phyloP scores from a whole-genome alignment of 192 early-diverging fungal species.

The Lobosporangium transversale region DNA sequence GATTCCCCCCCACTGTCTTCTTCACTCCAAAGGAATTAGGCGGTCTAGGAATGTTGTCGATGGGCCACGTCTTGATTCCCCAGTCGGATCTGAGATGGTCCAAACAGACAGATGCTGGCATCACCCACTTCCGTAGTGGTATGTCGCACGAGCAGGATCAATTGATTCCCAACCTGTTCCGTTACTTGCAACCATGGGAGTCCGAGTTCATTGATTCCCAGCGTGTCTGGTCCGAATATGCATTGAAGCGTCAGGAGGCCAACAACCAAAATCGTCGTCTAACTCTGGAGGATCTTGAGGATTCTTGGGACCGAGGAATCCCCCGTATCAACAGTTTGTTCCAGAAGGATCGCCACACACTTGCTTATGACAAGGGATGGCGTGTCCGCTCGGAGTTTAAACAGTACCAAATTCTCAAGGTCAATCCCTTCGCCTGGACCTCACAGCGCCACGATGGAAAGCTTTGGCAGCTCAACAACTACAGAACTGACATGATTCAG shows the following conservation, averaged over 20 bases:
- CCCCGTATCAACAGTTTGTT: conserved; percentile 99
- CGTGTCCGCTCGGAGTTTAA: conserved; percentile 96
- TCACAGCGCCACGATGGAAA: conserved; percentile 85
- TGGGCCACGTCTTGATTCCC: conserved; percentile 99
- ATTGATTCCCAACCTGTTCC: conserved; percentile 96
- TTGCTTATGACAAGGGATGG: conserved; percentile 99
- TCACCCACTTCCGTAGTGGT: conserved; percentile 97
- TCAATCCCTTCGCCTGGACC: conserved; percentile 98
- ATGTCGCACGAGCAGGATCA: conserved; percentile 98
- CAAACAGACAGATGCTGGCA: conserved; percentile 95
- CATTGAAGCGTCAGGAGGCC: conserved; percentile 96
- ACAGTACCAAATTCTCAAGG: conserved; percentile 95
- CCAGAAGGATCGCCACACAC: conserved; percentile 97
- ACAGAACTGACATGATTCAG: conserved; percentile 99
- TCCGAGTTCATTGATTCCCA: conserved; percentile 99
- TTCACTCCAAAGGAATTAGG: conserved; percentile 93
- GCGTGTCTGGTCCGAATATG: conserved; percentile 99
- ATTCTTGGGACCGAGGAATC: conserved; percentile 98
- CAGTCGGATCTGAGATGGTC: conserved; percentile 97
- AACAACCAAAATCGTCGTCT: conserved; percentile 96
- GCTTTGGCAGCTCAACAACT: conserved; percentile 95
- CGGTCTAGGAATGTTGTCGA: conserved; percentile 98
- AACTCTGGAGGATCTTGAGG: conserved; percentile 98
- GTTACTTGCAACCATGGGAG: conserved; percentile 98
- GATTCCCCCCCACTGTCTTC: conserved; percentile 90